Evolutionary conservation across 495 filamentous ascomycete species (phyloP).

Genomic region (Cryomyces minteri): DNA sequence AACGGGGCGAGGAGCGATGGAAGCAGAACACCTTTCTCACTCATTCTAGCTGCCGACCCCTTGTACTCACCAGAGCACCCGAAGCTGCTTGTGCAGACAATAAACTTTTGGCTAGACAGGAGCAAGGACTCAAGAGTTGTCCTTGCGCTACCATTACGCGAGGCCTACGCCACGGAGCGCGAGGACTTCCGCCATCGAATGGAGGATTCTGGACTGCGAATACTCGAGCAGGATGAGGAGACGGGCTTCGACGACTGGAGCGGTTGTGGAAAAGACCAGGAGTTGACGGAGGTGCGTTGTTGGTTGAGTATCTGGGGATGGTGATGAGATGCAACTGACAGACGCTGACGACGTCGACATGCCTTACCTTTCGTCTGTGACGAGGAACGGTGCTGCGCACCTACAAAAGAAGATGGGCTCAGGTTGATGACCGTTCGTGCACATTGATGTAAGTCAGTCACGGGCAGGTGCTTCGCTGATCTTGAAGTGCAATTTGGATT

Average conservation of each 20-base stretch:
- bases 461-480: too few species aligned
- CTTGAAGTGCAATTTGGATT: too few species aligned
- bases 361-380: too few species aligned
- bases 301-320: too few species aligned
- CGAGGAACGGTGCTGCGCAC: too few species aligned
- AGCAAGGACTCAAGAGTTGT: slow-evolving; percentile 32
- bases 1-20: slow-evolving; percentile 1
- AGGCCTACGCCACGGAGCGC: slow-evolving; percentile 33
- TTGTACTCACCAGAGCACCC: slow-evolving; percentile 54
- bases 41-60: slow-evolving; percentile 54
- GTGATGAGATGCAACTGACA: too few species aligned
- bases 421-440: too few species aligned
- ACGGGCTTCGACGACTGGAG: slow-evolving; percentile 54
- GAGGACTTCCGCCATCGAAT: slow-evolving; percentile 36
- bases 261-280: too few species aligned
- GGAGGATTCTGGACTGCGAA: slow-evolving; percentile 28
- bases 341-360: too few species aligned
- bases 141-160: slow-evolving; percentile 45
- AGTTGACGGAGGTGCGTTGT: too few species aligned
- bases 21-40: slow-evolving; percentile 27
- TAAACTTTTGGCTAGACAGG: slow-evolving; percentile 33
- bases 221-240: slow-evolving; percentile 43
- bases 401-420: too few species aligned
- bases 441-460: too few species aligned
- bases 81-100: slow-evolving; percentile 35